Evolutionary conservation across 2,329 filamentous ascomycete species (phyloP).

Genomic region (Dactylellina sp.): DNA sequence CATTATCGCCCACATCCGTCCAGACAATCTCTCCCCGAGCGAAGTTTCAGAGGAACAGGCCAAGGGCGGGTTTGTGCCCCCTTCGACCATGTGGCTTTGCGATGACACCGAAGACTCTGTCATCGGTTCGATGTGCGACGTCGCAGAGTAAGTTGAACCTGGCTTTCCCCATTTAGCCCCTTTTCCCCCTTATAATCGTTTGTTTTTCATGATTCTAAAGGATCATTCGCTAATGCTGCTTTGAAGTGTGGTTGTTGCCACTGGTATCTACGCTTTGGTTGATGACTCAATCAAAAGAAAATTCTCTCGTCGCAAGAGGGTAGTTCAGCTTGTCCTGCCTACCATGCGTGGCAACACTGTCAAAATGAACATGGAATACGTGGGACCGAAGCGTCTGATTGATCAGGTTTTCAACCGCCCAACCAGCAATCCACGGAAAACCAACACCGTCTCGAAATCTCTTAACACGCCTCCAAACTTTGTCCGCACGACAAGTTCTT

Average conservation of each 20-base stretch:
- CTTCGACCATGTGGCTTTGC: slow-evolving; percentile 89
- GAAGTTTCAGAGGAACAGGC: slow-evolving; percentile 78
- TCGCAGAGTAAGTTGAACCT: slow-evolving; percentile 93
- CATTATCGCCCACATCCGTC: slow-evolving; percentile 84
- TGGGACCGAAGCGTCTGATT: slow-evolving; percentile 73
- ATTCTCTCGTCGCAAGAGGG: slow-evolving; percentile 64
- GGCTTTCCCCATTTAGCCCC: too few relatives aligned
- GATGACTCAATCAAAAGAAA: slow-evolving; percentile 87
- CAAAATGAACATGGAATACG: slow-evolving; percentile 72
- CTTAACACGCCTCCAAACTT: slow-evolving; percentile 34
- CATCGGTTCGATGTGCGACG: slow-evolving; percentile 77
- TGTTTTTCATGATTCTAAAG: slow-evolving; percentile 6
- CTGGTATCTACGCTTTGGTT: slow-evolving; percentile 87
- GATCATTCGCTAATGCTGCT: slow-evolving; percentile 59
- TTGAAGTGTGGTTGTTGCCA: slow-evolving; percentile 82
- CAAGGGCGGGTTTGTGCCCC: slow-evolving; percentile 89
- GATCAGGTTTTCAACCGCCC: slow-evolving; percentile 73
- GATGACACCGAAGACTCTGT: slow-evolving; percentile 71
- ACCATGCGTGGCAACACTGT: slow-evolving; percentile 66
- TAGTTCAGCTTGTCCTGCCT: slow-evolving; percentile 69
- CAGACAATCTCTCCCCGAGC: slow-evolving; percentile 77
- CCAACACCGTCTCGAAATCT: slow-evolving; percentile 11
- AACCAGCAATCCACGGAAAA: slow-evolving; percentile 35
- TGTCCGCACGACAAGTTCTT: slow-evolving; percentile 40
- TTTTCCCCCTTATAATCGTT: too few relatives aligned